A percentile compares a stretch with the other conserved stretches of the same genome.
These are phyloP conservation scores for Schizochytrium sp. DNA, from an alignment of 108 stramenopile genomes.

Conservation along the genomic window DNA sequence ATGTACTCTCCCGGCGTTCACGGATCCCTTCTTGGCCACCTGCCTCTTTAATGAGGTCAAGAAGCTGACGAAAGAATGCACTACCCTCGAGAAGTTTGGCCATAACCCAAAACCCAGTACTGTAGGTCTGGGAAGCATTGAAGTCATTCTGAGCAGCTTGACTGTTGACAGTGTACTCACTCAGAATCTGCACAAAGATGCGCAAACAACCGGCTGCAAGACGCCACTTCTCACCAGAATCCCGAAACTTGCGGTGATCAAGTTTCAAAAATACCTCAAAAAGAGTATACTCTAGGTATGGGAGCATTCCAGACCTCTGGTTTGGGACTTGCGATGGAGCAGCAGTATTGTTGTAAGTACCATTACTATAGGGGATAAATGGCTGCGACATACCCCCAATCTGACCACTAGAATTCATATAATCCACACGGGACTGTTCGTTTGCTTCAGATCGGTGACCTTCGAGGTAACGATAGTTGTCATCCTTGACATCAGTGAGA, in stretches of 20 bases:
- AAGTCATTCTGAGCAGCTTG: background rate
- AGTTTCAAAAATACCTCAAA: constrained; percentile 42
- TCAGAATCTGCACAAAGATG: constrained; percentile 18
- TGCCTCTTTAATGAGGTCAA: constrained; percentile 28
- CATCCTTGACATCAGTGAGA: constrained; percentile 2
- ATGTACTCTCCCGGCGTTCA: background rate
- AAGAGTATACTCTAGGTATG: background rate
- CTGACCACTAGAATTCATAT: background rate
- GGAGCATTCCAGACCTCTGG: background rate
- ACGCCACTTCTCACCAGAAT: constrained; percentile 43
- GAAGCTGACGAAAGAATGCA: constrained; percentile 35
- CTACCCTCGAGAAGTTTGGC: constrained; percentile 43
- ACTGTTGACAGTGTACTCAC: background rate
- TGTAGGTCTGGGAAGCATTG: background rate
- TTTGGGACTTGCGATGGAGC: too few relatives aligned
- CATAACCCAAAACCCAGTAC: constrained; percentile 42
- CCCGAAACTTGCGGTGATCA: constrained; percentile 11
- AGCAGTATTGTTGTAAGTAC: too few relatives aligned
- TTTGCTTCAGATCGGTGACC: background rate
- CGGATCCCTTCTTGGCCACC: constrained; percentile 33
- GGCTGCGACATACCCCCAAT: too few relatives aligned
- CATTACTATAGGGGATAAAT: too few relatives aligned
- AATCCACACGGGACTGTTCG: background rate
- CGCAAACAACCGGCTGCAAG: constrained; percentile 6
- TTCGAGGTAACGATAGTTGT: constrained; percentile 12